Percentiles rank a stretch among this genome's conserved stretches.
phyloP scores from a whole-genome alignment of 2,329 filamentous ascomycete genomes.

The Saccharata proteae region DNA sequence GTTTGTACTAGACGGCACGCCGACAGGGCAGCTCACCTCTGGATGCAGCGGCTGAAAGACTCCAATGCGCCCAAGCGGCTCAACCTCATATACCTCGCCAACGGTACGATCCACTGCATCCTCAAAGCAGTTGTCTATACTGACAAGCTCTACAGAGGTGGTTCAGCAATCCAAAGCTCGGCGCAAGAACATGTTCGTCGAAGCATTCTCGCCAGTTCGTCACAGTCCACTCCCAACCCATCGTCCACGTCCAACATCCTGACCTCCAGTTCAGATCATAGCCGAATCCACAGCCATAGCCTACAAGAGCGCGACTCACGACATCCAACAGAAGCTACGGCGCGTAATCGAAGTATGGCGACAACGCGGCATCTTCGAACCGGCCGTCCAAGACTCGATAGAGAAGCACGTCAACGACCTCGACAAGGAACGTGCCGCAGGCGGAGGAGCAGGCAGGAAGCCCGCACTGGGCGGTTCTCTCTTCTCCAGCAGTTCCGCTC shows the following conservation, averaged over 20 bases:
- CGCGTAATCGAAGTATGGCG: constrained; percentile 93
- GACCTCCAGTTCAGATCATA: constrained; percentile 47
- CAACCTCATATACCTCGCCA: constrained; percentile 87
- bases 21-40: constrained; percentile 80
- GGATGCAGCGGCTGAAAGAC: constrained; percentile 82
- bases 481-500: constrained; percentile 52
- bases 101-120: constrained; percentile 47
- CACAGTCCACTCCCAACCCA: not conserved
- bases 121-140: not conserved
- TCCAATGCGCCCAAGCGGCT: constrained; percentile 75
- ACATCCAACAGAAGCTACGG: constrained; percentile 77
- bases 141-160: constrained; percentile 54
- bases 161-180: constrained; percentile 91
- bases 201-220: constrained; percentile 68
- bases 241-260: not conserved
- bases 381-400: constrained; percentile 64
- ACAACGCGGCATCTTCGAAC: constrained; percentile 72
- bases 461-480: constrained; percentile 55
- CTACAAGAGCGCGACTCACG: constrained; percentile 76
- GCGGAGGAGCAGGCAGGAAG: constrained; percentile 37
- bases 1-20: constrained; percentile 65
- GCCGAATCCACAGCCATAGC: constrained; percentile 82
- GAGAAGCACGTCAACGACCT: constrained; percentile 46
- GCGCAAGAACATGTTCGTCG: constrained; percentile 82
- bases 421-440: constrained; percentile 40